Evolutionary conservation across 352 stramenopile species (phyloP), one percentile per base, ranked within the genome.

Genomic region (Globisporangium megalacanthum): DNA sequence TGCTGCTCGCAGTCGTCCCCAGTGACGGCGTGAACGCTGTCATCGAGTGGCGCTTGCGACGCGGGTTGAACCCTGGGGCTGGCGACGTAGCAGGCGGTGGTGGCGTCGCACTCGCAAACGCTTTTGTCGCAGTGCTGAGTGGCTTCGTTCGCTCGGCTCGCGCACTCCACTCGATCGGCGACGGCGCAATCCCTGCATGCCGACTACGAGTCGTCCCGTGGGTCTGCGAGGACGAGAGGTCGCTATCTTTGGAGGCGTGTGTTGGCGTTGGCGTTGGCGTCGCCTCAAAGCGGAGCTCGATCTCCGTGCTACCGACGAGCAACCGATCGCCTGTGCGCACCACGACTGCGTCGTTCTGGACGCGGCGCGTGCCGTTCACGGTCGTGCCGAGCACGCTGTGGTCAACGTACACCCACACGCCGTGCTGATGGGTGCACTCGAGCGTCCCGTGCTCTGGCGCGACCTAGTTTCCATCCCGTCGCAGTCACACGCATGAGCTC

Each of bases 351-450:
- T 81, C 64, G 25, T 65, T 47, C 35, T 87, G 79, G 8, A 92
- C 50, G 14, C 58, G 64, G 3, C 49, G 47, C 17, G 44, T 58
- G 60, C 36, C 49, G 63, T 88, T 83, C 7, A 89, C 50, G 13
- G 55, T 61, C 20, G 77, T 84, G 39, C 83, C 83, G 5, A 57
- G 31, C 2, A 53, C 49, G 50, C 83, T 92, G 55, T 92, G 83
- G 67, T 92, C 83, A 22, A 88, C 83, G 42, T 81, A 92, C 41
- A 92, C 73, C 83, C 83, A 92, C 5, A 91, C 54, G 29, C 78
- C 73, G 8, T 75, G 58, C 29, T 68, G 50, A 3, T 50, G 6
- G 0, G 78, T 88, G 48, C 75, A 64, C 58, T 88, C 78, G 15
- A 88, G 50, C 14, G 78, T 86, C 1, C 73, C 78, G 42, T 88